Evolutionary conservation across 2,329 filamentous ascomycete species (phyloP).

Genomic region (Fusarium austroafricanum): DNA sequence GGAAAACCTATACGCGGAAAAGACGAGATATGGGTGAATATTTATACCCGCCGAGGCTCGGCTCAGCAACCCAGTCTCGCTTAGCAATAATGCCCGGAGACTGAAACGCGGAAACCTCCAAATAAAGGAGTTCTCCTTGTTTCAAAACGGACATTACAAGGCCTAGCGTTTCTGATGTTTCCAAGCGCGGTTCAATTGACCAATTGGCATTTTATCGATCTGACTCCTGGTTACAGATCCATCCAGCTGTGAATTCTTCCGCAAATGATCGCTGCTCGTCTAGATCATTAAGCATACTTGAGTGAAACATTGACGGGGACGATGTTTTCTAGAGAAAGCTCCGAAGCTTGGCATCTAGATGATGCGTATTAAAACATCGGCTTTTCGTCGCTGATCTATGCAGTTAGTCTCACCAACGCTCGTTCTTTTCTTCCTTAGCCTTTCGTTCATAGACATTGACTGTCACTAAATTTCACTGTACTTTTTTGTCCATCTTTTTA

Average conservation of each 20-base stretch:
- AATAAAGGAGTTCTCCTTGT: conserved; percentile 19
- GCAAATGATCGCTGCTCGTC: conserved; percentile 1
- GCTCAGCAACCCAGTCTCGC: background rate
- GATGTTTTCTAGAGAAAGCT: background rate
- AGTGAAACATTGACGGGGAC: conserved; percentile 9
- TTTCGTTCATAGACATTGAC: conserved; percentile 35
- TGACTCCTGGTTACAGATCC: conserved; percentile 7
- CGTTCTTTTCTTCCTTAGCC: conserved; percentile 13
- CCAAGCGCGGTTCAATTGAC: background rate
- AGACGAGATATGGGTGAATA: background rate
- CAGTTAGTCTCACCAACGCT: background rate
- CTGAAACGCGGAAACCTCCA: conserved; percentile 21
- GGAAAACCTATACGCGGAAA: too few species aligned
- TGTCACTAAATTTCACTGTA: conserved; percentile 28
- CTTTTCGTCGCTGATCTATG: background rate
- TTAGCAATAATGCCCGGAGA: background rate
- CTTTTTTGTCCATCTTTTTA: background rate
- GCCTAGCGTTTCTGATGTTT: conserved; percentile 10
- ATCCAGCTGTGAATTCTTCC: conserved; percentile 11
- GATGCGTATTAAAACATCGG: conserved; percentile 12
- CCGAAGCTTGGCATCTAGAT: conserved; percentile 8
- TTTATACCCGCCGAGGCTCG: background rate
- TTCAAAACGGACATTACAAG: conserved; percentile 17
- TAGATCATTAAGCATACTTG: background rate
- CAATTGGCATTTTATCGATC: background rate